A percentile compares a stretch with the other conserved stretches of the same genome.
phyloP scores from a whole-genome alignment of 257 asterid species.

The Solanum pennellii region DNA sequence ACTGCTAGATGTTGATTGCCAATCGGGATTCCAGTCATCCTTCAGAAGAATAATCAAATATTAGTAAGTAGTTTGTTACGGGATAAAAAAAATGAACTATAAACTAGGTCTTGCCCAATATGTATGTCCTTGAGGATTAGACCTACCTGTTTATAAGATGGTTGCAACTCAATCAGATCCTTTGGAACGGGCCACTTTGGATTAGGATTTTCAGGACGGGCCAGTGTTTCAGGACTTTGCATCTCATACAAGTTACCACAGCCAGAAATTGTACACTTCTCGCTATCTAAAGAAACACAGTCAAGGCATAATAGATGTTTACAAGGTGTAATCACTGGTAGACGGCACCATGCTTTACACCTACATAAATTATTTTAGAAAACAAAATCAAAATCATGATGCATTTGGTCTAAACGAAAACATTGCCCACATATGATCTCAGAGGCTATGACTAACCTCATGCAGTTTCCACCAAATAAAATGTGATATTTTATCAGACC shows the following conservation, averaged over 20 bases:
- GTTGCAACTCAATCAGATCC: constrained; percentile 97
- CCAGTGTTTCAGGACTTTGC: constrained; percentile 84
- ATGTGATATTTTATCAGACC: constrained; percentile 43
- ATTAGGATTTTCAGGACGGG: constrained; percentile 96
- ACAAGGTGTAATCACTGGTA: constrained; percentile 92
- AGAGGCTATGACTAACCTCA: constrained; percentile 43
- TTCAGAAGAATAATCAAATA: constrained; percentile 16
- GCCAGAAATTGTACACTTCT: constrained; percentile 66
- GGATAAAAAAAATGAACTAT: background rate
- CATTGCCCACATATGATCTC: constrained; percentile 2
- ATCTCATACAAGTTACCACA: constrained; percentile 78
- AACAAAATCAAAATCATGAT: background rate
- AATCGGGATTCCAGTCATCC: constrained; percentile 99
- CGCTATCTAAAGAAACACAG: constrained; percentile 89
- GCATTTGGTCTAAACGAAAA: constrained; percentile 7
- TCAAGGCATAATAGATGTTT: constrained; percentile 84
- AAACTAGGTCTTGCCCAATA: background rate
- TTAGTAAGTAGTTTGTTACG: background rate
- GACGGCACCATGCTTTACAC: constrained; percentile 94
- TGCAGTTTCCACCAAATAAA: constrained; percentile 64
- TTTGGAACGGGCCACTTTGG: constrained; percentile 99
- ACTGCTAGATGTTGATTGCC: constrained; percentile 98
- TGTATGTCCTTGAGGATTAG: background rate
- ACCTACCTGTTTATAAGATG: constrained; percentile 84
- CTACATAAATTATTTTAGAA: constrained; percentile 18